Evolutionary conservation across 805 yeast species (phyloP), one percentile per base, ranked within the genome.

Genomic region (Metschnikowia lachancei): DNA sequence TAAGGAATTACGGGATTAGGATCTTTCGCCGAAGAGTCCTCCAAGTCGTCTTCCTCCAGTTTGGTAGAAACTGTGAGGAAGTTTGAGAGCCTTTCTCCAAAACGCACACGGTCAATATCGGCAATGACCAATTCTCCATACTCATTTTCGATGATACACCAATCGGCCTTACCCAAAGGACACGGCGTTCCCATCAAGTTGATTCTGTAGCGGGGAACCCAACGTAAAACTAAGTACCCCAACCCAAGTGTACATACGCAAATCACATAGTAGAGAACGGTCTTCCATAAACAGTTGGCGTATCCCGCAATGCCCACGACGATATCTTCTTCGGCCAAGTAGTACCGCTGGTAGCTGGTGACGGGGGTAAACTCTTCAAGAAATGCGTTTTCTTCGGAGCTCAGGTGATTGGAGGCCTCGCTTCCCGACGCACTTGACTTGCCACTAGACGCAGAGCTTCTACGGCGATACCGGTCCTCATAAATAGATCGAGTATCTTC

Each of bases 261-360:
- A 2, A 85, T 47, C 0, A 77, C 12, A 49, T 78, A 76, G 61
- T 83, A 90, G 0, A 76, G 13, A 0, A 68, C 33, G 4, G 66
- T 57, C 50, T 82, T 78, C 53, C 74, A 44, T 39, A 59, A 59
- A 11, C 83, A 77, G 13, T 82, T 78, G 44, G 65, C 65, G 64
- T 87, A 94, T 4, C 98, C 98, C 0, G 97, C 99, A 51, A 94
- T 86, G 51, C 96, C 97, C 49, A 94, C 79, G 11, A 92, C 92
- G 59, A 94, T 71, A 69, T 94, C 99, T 62, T 94, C 99, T 63
- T 94, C 98, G 0, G 97, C 91, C 51, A 94, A 78, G 64, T 92
- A 94, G 64, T 87, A 89, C 47, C 97, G 75, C 66, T 94, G 99
- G 54, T 74, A 76, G 45, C 69, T 70, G 41, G 75, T 64, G 11